Evolutionary conservation across 805 yeast genomes (phyloP), one percentile per base, ranked within the genome.

Genomic region (Sugiyamaella qingdaonensis): DNA sequence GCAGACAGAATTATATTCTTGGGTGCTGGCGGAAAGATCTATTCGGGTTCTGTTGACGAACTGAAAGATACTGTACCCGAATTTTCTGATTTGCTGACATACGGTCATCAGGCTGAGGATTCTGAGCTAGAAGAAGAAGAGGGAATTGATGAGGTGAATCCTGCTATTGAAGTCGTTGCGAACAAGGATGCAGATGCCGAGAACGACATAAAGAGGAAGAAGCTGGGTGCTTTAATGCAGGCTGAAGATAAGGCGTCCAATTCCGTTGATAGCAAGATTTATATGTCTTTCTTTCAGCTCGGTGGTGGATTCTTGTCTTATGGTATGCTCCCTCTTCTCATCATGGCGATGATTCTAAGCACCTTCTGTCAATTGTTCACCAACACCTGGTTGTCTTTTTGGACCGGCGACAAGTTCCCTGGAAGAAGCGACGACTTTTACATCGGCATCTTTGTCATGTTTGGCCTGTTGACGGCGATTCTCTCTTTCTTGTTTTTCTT

Each of bases 301-400:
- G 89, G 88, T 31, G 75, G 84, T 39, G 85, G 72, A 60, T 11
- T 69, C 69, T 57, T 77, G 66, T 48, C 55, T 32, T 8, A 47
- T 59, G 42, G 67, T 64, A 51, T 64, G 64, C 34, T 74, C 69
- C 47, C 51, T 64, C 5, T 67, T 68, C 36, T 54, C 68, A 1
- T 54, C 55, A 2, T 78, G 64, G 77, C 81, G 10, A 71, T 80
- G 57, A 74, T 81, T 9, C 73, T 81, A 24, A 84, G 85, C n/a
- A 70, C 72, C 77, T 46, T 77, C 79, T 2, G 85, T 56, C 61
- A 47, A 57, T 55, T 27, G 54, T 68, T 69, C 64, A 66, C 73
- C 77, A 55, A 74, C 73, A 82, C 85, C 16, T 87, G 95, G 95
- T 74, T 90, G 54, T 84, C 95, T 0, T 89, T 85, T 68, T 89